Conservation (phyloP, 305 asterid species). For the Ilex paraguariensis region DNA sequence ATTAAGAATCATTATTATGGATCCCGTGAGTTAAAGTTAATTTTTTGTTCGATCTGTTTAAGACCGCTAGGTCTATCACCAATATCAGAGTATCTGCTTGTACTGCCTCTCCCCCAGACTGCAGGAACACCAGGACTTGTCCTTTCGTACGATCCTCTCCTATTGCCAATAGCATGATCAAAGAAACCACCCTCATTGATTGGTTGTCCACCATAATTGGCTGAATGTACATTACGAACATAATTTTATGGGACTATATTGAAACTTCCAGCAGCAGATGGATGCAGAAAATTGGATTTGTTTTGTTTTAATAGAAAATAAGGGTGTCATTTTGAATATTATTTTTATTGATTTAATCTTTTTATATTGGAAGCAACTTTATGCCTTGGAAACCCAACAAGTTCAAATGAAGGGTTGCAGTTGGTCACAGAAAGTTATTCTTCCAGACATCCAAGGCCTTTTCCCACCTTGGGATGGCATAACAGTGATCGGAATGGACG, state of each 20-base stretch:
- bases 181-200: not conserved
- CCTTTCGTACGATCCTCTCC: conserved; percentile 8
- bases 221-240: conserved; percentile 38
- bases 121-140: conserved; percentile 6
- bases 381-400: conserved; percentile 36
- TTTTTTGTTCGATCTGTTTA: too few species aligned
- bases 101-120: conserved; percentile 3
- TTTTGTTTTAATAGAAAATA: too few species aligned
- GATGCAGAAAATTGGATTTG: conserved; percentile 14
- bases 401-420: conserved; percentile 48
- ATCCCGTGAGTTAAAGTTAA: too few species aligned
- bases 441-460: conserved; percentile 41
- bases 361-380: conserved; percentile 18
- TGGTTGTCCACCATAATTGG: conserved; percentile 37
- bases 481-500: conserved; percentile 35
- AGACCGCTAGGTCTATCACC: too few species aligned
- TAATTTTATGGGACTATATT: conserved; percentile 29
- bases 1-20: too few species aligned
- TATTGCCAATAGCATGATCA: not conserved
- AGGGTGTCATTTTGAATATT: too few species aligned
- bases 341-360: too few species aligned
- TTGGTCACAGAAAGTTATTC: conserved; percentile 41
- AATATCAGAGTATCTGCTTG: conserved; percentile 2
- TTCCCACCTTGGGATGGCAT: conserved; percentile 37
- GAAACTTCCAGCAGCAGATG: conserved; percentile 34